phyloP scores from a whole-genome alignment of 176 grass and related monocot genomes.

The maize (Zea mays) region Zm-B73-REFERENCE-NAM-5.0 NC_050103.1:155122501-155123000 shows the following conservation, averaged over 20 bases:
- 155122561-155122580: conserved; percentile 90
- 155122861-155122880: neutral
- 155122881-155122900: neutral
- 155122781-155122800: conserved; percentile 51
- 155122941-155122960: neutral
- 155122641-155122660: conserved; percentile 82
- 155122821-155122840: conserved; percentile 85
- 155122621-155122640: conserved; percentile 77
- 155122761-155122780: conserved; percentile 77
- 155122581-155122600: conserved; percentile 89
- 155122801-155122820: conserved; percentile 58
- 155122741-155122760: conserved; percentile 76
- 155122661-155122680: conserved; percentile 32
- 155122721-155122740: conserved; percentile 76
- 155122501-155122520: conserved; percentile 98
- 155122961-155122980: no score
- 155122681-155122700: conserved; percentile 75
- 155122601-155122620: conserved; percentile 78
- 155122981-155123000: no score
- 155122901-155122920: neutral
- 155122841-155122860: neutral
- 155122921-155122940: neutral
- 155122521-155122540: conserved; percentile 93
- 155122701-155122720: conserved; percentile 82
- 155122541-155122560: conserved; percentile 92